A percentile compares a stretch with the other conserved stretches of the same genome.
These are phyloP conservation scores for Nakazawaea ambrosiae DNA, from an alignment of 805 yeast species.

Conservation along the genomic window DNA sequence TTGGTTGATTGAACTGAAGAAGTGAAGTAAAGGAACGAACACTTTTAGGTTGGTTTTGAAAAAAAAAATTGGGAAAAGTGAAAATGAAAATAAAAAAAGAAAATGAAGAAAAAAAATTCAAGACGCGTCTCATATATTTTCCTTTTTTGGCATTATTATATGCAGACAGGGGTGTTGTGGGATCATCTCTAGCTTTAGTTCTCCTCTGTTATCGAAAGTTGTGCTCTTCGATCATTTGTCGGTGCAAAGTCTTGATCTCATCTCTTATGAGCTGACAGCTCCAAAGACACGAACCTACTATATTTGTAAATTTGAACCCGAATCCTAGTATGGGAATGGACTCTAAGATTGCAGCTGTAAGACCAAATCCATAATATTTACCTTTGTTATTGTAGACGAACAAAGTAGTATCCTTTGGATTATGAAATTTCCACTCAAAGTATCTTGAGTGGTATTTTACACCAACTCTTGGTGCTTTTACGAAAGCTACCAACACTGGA, in stretches of 20 bases:
- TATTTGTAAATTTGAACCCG: constrained; percentile 51
- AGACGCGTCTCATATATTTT: constrained; percentile 11
- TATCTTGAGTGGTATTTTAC: constrained; percentile 46
- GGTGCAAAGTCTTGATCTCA: not conserved
- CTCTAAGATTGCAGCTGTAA: constrained; percentile 43
- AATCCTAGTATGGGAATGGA: constrained; percentile 46
- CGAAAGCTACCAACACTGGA: constrained; percentile 40
- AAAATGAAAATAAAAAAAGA: not conserved
- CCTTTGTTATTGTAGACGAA: constrained; percentile 7
- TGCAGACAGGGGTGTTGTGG: too few relatives aligned
- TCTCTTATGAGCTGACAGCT: not conserved
- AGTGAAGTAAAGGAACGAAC: too few relatives aligned
- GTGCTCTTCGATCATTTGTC: not conserved
- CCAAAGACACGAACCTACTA: constrained; percentile 41
- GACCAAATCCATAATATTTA: constrained; percentile 34
- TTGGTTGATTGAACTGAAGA: too few relatives aligned
- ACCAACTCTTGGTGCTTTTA: constrained; percentile 51
- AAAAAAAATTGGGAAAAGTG: not conserved
- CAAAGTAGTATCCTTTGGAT: not conserved
- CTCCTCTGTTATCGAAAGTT: too few relatives aligned
- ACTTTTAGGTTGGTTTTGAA: too few relatives aligned
- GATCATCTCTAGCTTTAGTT: too few relatives aligned
- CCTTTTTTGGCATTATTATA: constrained; percentile 3
- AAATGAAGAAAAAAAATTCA: not conserved
- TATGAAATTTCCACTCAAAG: constrained; percentile 38